Conservation (phyloP, 1,284 basidiomycete genomes). For the Coniferiporia sulphurascens region DNA sequence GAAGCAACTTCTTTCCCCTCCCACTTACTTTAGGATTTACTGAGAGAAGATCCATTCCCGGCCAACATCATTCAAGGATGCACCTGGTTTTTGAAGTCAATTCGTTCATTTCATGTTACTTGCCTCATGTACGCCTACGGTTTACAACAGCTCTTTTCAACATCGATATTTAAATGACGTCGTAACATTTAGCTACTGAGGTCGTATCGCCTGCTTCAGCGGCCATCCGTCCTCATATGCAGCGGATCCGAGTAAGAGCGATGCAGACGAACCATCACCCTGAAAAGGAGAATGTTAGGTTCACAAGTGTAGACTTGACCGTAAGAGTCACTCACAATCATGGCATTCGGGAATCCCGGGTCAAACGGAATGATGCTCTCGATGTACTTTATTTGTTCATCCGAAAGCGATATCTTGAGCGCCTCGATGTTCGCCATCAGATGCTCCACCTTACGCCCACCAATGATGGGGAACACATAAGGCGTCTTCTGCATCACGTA, state of each 20-base stretch:
- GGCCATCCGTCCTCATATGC: constrained; percentile 13
- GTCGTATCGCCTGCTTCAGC: background rate
- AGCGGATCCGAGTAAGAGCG: background rate
- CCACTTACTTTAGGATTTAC: too few species aligned
- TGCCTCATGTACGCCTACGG: too few species aligned
- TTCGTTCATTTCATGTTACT: too few species aligned
- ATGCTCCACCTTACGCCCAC: constrained; percentile 26
- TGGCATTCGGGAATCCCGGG: constrained; percentile 26
- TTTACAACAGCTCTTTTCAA: too few species aligned
- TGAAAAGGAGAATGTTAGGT: background rate
- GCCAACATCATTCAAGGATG: too few species aligned
- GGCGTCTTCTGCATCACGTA: constrained; percentile 16
- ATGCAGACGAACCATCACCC: constrained; percentile 14
- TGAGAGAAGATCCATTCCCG: too few species aligned
- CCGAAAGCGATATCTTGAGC: constrained; percentile 23
- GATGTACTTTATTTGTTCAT: constrained; percentile 21
- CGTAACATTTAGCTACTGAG: too few species aligned
- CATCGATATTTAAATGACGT: too few species aligned
- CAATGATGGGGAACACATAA: constrained; percentile 25
- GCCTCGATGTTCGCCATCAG: constrained; percentile 26
- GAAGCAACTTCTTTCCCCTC: too few species aligned
- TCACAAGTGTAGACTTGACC: background rate
- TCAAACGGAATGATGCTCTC: constrained; percentile 22
- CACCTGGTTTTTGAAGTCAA: too few species aligned
- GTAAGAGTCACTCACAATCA: constrained; percentile 23